Evolutionary conservation across 345 rosid genomes (phyloP), one percentile per base, ranked within the genome.

Genomic region (Eucalyptus pauciflora): DNA sequence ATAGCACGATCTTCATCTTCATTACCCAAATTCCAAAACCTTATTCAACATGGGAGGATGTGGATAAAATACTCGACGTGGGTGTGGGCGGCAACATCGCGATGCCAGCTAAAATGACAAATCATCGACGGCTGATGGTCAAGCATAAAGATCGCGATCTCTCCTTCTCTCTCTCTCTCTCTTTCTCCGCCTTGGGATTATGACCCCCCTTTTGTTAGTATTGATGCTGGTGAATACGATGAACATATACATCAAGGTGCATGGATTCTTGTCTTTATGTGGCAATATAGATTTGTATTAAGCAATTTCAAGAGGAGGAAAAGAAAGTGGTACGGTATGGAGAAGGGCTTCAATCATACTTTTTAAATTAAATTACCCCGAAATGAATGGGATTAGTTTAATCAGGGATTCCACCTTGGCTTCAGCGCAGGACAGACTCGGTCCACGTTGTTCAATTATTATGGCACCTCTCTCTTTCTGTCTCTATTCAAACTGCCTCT

Each of bases 381-480:
- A 33, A 51, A 41, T 50, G 46, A 25, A 86, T 86, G 24, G 67
- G 16, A 29, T 62, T 62, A 62, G 69, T 51, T 50, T 50, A 86
- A 86, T n/a, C 29, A 51, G 49, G 86, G 87, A 29, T 87, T 88
- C 88, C 91, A 90, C 90, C 91, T 89, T 49, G 93, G 92, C 85
- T 86, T 89, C 87, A 31, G 91, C 86, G 93, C 91, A 80, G 92
- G 94, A 93, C 94, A 93, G 93, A 87, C 91, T 90, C 88, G 85
- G 85, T 89, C 89, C 95, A 92, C 94, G 94, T 91, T 92, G 67
- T 90, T 91, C 94, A 90, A 92, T 90, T 87, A 92, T 90, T 90
- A 58, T 17, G 50, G 50, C 29, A 76, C 12, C 85, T 8, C 62
- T 56, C 29, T 56, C 62, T 56, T 9, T 56, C 29, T 25, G 29